Base-by-base conservation (phyloP, 306 rosid genomes). In the Pachyrhizus erosus region DNA sequence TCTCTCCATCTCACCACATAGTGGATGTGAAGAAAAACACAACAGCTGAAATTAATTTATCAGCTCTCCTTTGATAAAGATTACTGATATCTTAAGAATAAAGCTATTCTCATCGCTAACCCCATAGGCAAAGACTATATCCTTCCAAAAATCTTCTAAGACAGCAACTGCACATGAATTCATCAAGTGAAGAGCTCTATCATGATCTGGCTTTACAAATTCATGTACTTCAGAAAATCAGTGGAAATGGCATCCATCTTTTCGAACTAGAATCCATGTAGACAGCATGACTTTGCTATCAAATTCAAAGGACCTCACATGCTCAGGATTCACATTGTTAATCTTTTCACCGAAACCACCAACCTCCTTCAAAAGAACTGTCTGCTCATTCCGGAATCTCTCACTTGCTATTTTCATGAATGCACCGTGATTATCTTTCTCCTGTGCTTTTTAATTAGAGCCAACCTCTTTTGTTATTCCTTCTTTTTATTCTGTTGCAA, bases 181-280 rank as follows among this genome's bases (percentile, higher is more conserved):
- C 98, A 94, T 92, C 81, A 93, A 91, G 51, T 90, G 87, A 78
- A 93, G 89, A 80, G 98, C 97, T 64, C 84, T 86, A 78, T 84
- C 93, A 82, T 93, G 97, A 85, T 93, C 93, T 7, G 97, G 98
- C 87, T 94, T 94, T 86, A 86, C 91, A 86, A 94, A 94, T 81
- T 85, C 91, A 72, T 92, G 95, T 78, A 80, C 58, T 43, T 93
- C 94, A 14, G 94, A 81, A 85, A 94, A 93, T 87, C 84, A 89
- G 80, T 94, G 97, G 88, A 94, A 93, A 80, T 90, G 97, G 83
- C 97, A 94, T 20, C 97, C 97, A 81, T 93, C 97, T 67, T 93
- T 70, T 86, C 97, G 80, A 84, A 91, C 81, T 7, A 87, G 92
- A 58, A 90, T 82, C 94, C 98, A 94, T 9, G 97, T 91, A 40